These are phyloP conservation scores for Neurospora tetrasperma DNA, from an alignment of 495 filamentous ascomycete species.

Conservation along the genomic window DNA sequence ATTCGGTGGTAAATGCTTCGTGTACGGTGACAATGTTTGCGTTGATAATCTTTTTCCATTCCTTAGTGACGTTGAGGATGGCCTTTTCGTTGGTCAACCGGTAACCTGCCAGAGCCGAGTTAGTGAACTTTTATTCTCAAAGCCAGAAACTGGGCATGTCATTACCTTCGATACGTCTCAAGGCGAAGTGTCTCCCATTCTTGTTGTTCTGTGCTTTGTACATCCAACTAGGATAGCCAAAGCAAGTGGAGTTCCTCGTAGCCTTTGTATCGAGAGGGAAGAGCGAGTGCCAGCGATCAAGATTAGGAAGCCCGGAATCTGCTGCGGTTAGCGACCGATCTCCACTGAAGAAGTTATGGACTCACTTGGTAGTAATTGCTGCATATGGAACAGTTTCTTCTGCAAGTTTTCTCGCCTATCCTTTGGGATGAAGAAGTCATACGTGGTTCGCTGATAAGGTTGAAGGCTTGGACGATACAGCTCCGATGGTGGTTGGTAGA, in stretches of 20 bases:
- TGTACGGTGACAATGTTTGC: slow-evolving; percentile 78
- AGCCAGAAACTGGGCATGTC: background rate
- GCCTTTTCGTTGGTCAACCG: slow-evolving; percentile 82
- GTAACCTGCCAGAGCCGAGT: slow-evolving; percentile 15
- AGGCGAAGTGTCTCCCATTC: slow-evolving; percentile 73
- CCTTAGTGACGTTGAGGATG: slow-evolving; percentile 64
- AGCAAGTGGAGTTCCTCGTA: slow-evolving; percentile 57
- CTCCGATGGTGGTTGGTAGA: slow-evolving; percentile 74
- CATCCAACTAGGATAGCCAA: slow-evolving; percentile 82
- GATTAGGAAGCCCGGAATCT: slow-evolving; percentile 57
- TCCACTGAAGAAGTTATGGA: background rate
- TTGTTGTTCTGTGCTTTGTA: slow-evolving; percentile 90
- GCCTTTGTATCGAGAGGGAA: slow-evolving; percentile 80
- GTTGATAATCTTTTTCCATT: slow-evolving; percentile 83
- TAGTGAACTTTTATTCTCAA: background rate
- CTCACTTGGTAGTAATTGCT: slow-evolving; percentile 76
- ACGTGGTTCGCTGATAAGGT: slow-evolving; percentile 71
- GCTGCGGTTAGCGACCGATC: background rate
- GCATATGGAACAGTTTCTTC: slow-evolving; percentile 73
- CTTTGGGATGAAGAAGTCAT: slow-evolving; percentile 85
- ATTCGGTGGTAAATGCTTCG: slow-evolving; percentile 85
- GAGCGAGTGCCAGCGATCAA: slow-evolving; percentile 84
- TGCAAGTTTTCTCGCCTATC: slow-evolving; percentile 78
- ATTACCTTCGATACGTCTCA: slow-evolving; percentile 69
- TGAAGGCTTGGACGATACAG: slow-evolving; percentile 67